Evolutionary conservation across 768 basidiomycete genomes (phyloP).

Genomic region (Boletus sp.): DNA sequence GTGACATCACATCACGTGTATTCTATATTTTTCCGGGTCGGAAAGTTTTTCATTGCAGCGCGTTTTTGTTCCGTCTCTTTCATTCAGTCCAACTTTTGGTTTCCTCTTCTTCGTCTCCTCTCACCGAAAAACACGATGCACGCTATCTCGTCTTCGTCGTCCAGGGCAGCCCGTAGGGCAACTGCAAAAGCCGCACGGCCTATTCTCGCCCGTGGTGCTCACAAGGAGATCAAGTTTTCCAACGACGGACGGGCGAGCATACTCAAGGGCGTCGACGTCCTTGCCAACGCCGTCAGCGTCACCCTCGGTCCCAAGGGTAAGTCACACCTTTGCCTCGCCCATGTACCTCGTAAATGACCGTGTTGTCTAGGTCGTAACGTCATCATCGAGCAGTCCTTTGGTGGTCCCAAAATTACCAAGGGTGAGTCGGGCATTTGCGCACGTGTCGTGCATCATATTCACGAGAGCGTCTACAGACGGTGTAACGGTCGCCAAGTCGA

Average conservation of each 20-base stretch:
- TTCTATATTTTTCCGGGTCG: constrained; percentile 34
- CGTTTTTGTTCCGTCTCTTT: constrained; percentile 6
- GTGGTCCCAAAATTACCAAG: constrained; percentile 94
- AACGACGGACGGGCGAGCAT: constrained; percentile 94
- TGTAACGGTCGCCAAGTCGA: constrained; percentile 96
- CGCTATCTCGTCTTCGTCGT: constrained; percentile 64
- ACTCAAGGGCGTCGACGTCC: constrained; percentile 92
- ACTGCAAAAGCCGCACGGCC: constrained; percentile 57
- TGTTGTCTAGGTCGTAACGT: constrained; percentile 78
- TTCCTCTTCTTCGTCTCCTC: constrained; percentile 10
- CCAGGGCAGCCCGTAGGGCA: constrained; percentile 65
- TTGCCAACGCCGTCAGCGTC: constrained; percentile 95
- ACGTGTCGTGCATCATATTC: neutral
- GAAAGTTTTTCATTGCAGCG: constrained; percentile 26
- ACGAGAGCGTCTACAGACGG: constrained; percentile 59
- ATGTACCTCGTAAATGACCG: constrained; percentile 15
- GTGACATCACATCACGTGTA: constrained; percentile 26
- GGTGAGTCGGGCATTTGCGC: constrained; percentile 43
- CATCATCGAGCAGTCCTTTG: constrained; percentile 93
- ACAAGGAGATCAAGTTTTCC: constrained; percentile 97
- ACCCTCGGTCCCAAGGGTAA: constrained; percentile 95
- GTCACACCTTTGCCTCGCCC: constrained; percentile 6
- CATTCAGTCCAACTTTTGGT: neutral
- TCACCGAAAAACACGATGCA: constrained; percentile 51
- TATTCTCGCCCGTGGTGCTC: constrained; percentile 64